Evolutionary conservation across 2,329 filamentous ascomycete species (phyloP).

Genomic region (Arachnopeziza araneosa): DNA sequence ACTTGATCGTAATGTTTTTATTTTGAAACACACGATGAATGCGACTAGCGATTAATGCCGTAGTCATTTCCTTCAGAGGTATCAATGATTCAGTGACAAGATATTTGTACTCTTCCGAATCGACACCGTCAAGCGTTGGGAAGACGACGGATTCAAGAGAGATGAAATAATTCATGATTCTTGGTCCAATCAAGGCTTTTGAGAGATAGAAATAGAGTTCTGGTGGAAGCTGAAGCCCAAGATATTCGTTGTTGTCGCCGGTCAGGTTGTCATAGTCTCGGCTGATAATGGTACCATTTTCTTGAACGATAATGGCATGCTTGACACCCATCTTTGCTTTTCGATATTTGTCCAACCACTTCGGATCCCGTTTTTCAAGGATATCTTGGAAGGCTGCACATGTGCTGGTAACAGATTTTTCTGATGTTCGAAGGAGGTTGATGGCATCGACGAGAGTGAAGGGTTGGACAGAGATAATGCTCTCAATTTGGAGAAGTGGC

Average conservation of each 20-base stretch:
- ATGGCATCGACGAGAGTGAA: conserved; percentile 67
- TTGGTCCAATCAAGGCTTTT: conserved; percentile 71
- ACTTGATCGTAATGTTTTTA: conserved; percentile 69
- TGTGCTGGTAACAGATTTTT: conserved; percentile 65
- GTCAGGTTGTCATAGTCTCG: conserved; percentile 70
- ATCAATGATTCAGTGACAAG: conserved; percentile 71
- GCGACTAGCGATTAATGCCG: conserved; percentile 72
- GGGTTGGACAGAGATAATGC: conserved; percentile 46
- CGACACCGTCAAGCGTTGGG: conserved; percentile 80
- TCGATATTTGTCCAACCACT: conserved; percentile 82
- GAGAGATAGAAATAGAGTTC: conserved; percentile 90
- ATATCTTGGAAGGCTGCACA: conserved; percentile 79
- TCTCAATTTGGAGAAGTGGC: conserved; percentile 54
- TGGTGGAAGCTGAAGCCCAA: conserved; percentile 82
- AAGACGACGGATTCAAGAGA: conserved; percentile 71
- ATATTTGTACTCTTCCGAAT: conserved; percentile 72
- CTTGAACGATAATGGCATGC: conserved; percentile 72
- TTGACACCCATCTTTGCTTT: conserved; percentile 80
- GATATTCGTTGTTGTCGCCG: conserved; percentile 79
- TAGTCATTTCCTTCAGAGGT: conserved; percentile 67
- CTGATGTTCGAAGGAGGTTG: conserved; percentile 66
- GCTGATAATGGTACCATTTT: conserved; percentile 64
- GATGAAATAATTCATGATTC: conserved; percentile 76
- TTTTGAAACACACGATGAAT: conserved; percentile 80
- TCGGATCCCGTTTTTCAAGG: conserved; percentile 60